Evolutionary conservation across 2,329 filamentous ascomycete species (phyloP).

Genomic region (Colletotrichum sansevieriae): DNA sequence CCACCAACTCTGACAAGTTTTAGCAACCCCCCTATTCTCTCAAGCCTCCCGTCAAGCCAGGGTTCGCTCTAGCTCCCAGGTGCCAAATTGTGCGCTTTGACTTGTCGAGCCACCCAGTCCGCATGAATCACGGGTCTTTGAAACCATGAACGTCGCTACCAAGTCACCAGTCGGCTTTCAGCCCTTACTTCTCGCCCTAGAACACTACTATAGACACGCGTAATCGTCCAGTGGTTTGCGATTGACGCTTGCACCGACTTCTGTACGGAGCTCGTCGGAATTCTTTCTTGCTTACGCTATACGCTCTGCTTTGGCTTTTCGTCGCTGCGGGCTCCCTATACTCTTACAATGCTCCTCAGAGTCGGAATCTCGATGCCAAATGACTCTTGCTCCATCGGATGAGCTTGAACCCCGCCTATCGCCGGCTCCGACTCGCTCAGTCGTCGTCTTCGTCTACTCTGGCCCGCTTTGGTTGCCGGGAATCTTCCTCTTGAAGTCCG

Average conservation of each 20-base stretch:
- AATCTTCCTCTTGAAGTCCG: slow-evolving; percentile 77
- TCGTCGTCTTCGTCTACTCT: slow-evolving; percentile 81
- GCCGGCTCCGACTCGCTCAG: slow-evolving; percentile 39
- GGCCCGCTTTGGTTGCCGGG: slow-evolving; percentile 76
- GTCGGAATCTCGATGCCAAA: slow-evolving; percentile 23
- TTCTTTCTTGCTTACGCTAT: slow-evolving; percentile 27
- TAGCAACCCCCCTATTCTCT: not conserved
- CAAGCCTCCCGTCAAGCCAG: not conserved
- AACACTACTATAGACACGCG: slow-evolving; percentile 15
- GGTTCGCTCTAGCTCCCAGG: not conserved
- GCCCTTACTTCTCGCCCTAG: slow-evolving; percentile 22
- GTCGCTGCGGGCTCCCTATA: not conserved
- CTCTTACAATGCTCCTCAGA: slow-evolving; percentile 14
- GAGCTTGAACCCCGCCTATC: not conserved
- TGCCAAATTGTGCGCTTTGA: slow-evolving; percentile 23
- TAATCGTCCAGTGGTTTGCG: slow-evolving; percentile 29
- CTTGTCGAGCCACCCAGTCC: slow-evolving; percentile 18
- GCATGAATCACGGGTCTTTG: slow-evolving; percentile 32
- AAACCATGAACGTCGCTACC: slow-evolving; percentile 34
- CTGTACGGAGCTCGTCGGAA: slow-evolving; percentile 10
- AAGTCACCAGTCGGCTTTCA: slow-evolving; percentile 24
- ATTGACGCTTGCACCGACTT: slow-evolving; percentile 18
- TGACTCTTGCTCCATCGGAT: not conserved
- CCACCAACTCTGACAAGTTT: slow-evolving; percentile 25
- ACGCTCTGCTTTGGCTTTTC: slow-evolving; percentile 11